phyloP scores from a whole-genome alignment of 1,284 basidiomycete genomes.

The Tilletiaria anomala region DNA sequence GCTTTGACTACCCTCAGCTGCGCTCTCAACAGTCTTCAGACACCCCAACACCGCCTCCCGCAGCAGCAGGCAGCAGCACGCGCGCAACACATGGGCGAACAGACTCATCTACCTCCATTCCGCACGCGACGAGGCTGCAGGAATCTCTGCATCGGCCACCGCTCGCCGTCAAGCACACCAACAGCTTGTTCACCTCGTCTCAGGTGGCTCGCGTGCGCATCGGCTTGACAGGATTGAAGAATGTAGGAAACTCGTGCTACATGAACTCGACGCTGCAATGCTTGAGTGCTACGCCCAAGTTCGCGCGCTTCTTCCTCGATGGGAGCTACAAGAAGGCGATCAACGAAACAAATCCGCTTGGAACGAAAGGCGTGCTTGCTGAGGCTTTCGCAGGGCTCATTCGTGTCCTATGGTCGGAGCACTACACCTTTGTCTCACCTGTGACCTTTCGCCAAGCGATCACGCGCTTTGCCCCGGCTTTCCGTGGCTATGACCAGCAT shows the following conservation, averaged over 20 bases:
- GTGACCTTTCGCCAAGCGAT: slow-evolving; percentile 64
- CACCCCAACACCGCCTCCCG: no score
- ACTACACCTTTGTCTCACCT: slow-evolving; percentile 69
- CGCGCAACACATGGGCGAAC: no score
- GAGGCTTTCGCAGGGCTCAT: slow-evolving; percentile 69
- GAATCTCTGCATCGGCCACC: no score
- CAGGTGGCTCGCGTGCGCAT: no score
- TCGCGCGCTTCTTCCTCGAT: slow-evolving; percentile 29
- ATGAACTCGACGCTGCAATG: slow-evolving; percentile 40
- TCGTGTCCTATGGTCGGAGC: slow-evolving; percentile 74
- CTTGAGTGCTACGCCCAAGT: slow-evolving; percentile 30
- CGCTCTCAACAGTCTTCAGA: no score
- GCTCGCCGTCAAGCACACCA: no score
- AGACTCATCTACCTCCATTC: no score
- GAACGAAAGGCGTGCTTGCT: slow-evolving; percentile 73
- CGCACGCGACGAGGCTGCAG: no score
- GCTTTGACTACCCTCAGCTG: no score
- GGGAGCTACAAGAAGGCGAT: slow-evolving; percentile 74
- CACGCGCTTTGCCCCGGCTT: slow-evolving; percentile 28
- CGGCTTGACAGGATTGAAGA: slow-evolving; percentile 34
- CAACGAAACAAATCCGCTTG: slow-evolving; percentile 72
- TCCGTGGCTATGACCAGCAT: slow-evolving; percentile 31
- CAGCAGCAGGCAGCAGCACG: no score
- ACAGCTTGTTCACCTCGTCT: no score
- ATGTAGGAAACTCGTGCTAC: slow-evolving; percentile 39